phyloP scores from a whole-genome alignment of 768 basidiomycete genomes.

The Chiua virens region DNA sequence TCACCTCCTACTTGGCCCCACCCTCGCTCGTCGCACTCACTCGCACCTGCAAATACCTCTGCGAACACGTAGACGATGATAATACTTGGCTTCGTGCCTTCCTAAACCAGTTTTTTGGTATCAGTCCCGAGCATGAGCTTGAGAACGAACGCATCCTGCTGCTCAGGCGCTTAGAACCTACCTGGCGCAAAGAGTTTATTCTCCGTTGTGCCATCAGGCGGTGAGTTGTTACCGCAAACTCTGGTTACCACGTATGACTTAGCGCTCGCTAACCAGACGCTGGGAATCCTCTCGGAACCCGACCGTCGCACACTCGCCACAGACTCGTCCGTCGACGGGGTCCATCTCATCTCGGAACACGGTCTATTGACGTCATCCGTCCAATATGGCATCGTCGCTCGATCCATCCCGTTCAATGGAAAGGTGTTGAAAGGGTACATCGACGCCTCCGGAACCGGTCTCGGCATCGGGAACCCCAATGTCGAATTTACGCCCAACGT shows the following conservation, averaged over 20 bases:
- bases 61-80: constrained; percentile 71
- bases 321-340: constrained; percentile 55
- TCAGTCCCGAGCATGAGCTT: constrained; percentile 63
- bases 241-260: background rate
- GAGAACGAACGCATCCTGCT: constrained; percentile 45
- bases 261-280: constrained; percentile 44
- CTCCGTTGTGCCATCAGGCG: constrained; percentile 50
- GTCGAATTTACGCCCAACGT: constrained; percentile 71
- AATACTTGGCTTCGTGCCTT: constrained; percentile 81
- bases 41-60: constrained; percentile 49
- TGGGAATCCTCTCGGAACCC: constrained; percentile 66
- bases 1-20: constrained; percentile 73
- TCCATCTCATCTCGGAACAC: constrained; percentile 58
- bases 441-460: constrained; percentile 56
- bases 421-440: constrained; percentile 70
- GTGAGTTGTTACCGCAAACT: constrained; percentile 36
- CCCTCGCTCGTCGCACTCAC: constrained; percentile 58
- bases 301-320: constrained; percentile 63
- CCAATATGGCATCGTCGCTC: constrained; percentile 68
- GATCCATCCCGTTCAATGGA: constrained; percentile 69
- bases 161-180: constrained; percentile 52
- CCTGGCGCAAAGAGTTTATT: constrained; percentile 76
- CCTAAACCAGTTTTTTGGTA: constrained; percentile 61
- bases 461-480: constrained; percentile 73
- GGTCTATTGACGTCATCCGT: constrained; percentile 63